Evolutionary conservation across 768 basidiomycete species (phyloP).

Genomic region (Lanmaoa pseudosensibilis): DNA sequence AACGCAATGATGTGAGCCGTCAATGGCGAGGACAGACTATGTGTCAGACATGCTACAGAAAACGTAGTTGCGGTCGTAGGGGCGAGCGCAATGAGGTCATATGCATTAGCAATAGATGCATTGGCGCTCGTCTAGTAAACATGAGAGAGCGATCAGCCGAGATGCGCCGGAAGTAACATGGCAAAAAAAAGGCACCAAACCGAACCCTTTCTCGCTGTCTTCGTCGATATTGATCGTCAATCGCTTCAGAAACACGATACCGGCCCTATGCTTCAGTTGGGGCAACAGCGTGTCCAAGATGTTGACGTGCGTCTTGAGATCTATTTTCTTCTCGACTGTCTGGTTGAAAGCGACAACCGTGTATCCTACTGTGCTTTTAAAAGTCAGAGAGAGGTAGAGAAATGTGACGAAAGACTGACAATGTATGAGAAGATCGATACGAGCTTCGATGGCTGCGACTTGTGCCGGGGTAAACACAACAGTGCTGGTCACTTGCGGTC

Average conservation of each 20-base stretch:
- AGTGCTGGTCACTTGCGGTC: constrained; percentile 35
- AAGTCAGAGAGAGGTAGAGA: constrained; percentile 1
- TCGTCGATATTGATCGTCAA: constrained; percentile 80
- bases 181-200: constrained; percentile 51
- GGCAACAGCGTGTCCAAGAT: constrained; percentile 56
- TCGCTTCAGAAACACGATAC: constrained; percentile 69
- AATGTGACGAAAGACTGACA: constrained; percentile 45
- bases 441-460: constrained; percentile 55
- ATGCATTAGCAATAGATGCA: constrained; percentile 54
- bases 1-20: constrained; percentile 82
- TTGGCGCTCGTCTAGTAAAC: constrained; percentile 69
- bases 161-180: neutral
- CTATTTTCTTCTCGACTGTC: constrained; percentile 67
- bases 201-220: constrained; percentile 84
- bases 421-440: constrained; percentile 69
- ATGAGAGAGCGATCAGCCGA: neutral
- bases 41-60: constrained; percentile 77
- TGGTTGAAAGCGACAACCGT: constrained; percentile 78
- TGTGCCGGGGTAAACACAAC: constrained; percentile 54
- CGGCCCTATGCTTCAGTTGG: constrained; percentile 57
- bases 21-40: constrained; percentile 69
- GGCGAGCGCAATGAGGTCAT: constrained; percentile 75
- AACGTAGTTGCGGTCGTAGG: constrained; percentile 75
- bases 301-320: constrained; percentile 69
- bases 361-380: constrained; percentile 70